Conservation (phyloP, 352 stramenopile genomes). For the Globisporangium radiosum region DNA sequence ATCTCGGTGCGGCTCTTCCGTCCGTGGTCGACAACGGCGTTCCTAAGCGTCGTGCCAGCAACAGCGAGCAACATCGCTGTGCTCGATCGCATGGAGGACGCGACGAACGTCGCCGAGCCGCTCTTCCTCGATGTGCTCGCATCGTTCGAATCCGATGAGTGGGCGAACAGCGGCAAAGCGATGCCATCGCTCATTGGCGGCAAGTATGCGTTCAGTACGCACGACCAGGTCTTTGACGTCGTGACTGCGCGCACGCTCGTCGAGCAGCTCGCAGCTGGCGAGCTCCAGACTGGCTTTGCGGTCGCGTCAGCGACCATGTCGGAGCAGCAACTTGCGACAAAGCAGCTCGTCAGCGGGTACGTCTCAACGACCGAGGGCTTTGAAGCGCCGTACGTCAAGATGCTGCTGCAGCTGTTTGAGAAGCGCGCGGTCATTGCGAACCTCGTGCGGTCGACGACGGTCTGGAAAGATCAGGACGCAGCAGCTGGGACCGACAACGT, state of each 20-base stretch:
- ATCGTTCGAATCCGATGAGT: conserved; percentile 82
- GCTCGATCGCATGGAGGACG: conserved; percentile 89
- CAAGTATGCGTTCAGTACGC: conserved; percentile 68
- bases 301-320: conserved; percentile 27
- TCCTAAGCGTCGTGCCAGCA: conserved; percentile 71
- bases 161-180: conserved; percentile 29
- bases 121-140: conserved; percentile 91
- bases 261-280: conserved; percentile 50
- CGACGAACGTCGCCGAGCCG: conserved; percentile 81
- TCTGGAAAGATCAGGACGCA: conserved; percentile 59
- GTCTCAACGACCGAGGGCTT: conserved; percentile 54
- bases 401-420: conserved; percentile 72
- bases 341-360: conserved; percentile 45
- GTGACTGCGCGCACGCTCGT: conserved; percentile 73
- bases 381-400: conserved; percentile 72
- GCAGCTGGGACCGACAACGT: conserved; percentile 21
- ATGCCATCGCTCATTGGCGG: conserved; percentile 69
- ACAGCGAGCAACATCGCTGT: conserved; percentile 81
- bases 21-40: conserved; percentile 76
- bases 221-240: conserved; percentile 76
- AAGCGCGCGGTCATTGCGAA: conserved; percentile 66
- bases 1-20: conserved; percentile 89
- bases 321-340: conserved; percentile 17
- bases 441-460: conserved; percentile 53
- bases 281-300: conserved; percentile 68